Percentiles rank a stretch among this genome's conserved stretches.
Conservation (phyloP, 2,329 filamentous ascomycete genomes). For the Corniculantispora saksenae region DNA sequence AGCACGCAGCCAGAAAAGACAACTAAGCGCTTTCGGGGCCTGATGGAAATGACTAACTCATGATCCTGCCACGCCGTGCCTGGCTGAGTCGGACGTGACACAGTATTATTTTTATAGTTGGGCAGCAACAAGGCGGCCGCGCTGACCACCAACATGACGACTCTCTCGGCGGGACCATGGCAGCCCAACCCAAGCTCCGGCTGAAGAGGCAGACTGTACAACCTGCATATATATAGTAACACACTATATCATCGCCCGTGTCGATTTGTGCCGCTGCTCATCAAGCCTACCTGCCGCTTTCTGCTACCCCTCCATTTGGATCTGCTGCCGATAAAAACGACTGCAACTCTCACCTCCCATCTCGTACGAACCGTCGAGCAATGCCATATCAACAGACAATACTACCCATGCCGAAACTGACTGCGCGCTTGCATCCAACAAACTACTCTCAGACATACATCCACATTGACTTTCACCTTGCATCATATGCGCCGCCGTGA, state of each 20-base stretch:
- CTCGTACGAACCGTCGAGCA: constrained; percentile 4
- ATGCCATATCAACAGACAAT: constrained; percentile 10
- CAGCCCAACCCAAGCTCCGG: constrained; percentile 16
- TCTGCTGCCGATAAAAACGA: constrained; percentile 11
- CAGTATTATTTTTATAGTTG: constrained; percentile 13
- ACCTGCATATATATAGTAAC: constrained; percentile 19
- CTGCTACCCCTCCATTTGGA: constrained; percentile 12
- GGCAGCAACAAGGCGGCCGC: constrained; percentile 16
- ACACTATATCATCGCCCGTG: constrained; percentile 3
- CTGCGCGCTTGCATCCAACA: background rate
- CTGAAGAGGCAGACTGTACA: constrained; percentile 6
- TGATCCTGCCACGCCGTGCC: background rate
- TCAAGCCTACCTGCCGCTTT: background rate
- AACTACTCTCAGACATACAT: background rate
- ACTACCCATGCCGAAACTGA: constrained; percentile 1
- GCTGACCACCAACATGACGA: constrained; percentile 7
- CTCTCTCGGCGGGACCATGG: background rate
- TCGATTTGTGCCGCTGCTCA: background rate
- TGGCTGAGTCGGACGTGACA: background rate
- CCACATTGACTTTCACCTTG: background rate
- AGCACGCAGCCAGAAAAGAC: background rate
- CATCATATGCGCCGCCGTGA: constrained; percentile 14
- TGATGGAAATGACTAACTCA: background rate
- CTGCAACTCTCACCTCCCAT: background rate
- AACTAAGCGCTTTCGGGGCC: background rate